A percentile compares a stretch with the other conserved stretches of the same genome.
These are phyloP conservation scores for Cercis canadensis DNA, from an alignment of 306 rosid genomes.

Conservation along the genomic window DNA sequence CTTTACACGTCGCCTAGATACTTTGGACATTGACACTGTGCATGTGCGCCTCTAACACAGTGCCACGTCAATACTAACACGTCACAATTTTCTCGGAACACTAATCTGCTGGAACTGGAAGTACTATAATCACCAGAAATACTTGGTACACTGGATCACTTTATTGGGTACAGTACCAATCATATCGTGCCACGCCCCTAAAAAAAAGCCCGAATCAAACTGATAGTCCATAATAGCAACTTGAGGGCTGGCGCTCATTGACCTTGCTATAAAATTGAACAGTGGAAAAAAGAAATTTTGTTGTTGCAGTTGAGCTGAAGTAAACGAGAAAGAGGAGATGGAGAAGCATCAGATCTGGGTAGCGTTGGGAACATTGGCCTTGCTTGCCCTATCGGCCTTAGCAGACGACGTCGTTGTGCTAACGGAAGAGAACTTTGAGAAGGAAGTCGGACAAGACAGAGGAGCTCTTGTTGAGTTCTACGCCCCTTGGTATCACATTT, in stretches of 20 bases:
- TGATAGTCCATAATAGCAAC: conserved; percentile 1
- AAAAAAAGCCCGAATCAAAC: neutral
- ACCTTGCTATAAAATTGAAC: conserved; percentile 31
- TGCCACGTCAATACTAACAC: conserved; percentile 39
- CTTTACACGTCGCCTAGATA: conserved; percentile 20
- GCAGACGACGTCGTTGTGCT: conserved; percentile 95
- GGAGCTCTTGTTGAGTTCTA: conserved; percentile 96
- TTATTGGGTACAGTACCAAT: conserved; percentile 20
- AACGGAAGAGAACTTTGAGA: conserved; percentile 81
- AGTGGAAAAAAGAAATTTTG: neutral
- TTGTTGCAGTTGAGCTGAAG: neutral
- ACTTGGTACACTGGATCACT: neutral
- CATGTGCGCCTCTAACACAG: neutral
- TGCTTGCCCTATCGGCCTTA: conserved; percentile 52
- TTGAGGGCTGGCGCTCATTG: conserved; percentile 14
- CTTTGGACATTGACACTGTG: neutral
- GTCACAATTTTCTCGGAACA: conserved; percentile 15
- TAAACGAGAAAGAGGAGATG: conserved; percentile 36
- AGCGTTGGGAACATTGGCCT: conserved; percentile 56
- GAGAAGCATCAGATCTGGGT: conserved; percentile 59
- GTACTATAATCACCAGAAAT: neutral
- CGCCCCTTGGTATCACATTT: conserved; percentile 80
- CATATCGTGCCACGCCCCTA: conserved; percentile 32
- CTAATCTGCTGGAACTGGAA: neutral
- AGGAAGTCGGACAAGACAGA: conserved; percentile 85